phyloP scores from a whole-genome alignment of 805 yeast genomes.

The Tetrapisispora fleetii region DNA sequence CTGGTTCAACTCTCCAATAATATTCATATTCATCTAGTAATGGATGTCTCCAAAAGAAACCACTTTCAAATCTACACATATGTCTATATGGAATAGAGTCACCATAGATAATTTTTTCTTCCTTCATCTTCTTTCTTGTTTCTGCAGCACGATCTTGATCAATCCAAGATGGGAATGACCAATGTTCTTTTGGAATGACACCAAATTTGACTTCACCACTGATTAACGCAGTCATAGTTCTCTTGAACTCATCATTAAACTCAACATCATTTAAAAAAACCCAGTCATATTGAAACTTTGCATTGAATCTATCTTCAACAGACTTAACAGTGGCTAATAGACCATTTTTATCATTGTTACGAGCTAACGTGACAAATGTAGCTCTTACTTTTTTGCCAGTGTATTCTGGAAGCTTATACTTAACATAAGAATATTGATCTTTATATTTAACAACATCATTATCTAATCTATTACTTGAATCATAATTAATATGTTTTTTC shows the following conservation, averaged over 20 bases:
- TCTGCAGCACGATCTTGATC: constrained; percentile 62
- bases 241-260: constrained; percentile 62
- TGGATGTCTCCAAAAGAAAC: constrained; percentile 71
- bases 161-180: constrained; percentile 83
- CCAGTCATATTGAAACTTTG: constrained; percentile 77
- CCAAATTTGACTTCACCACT: constrained; percentile 70
- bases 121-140: constrained; percentile 41
- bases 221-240: constrained; percentile 40
- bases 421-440: background rate
- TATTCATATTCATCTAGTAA: constrained; percentile 61
- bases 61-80: constrained; percentile 86
- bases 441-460: background rate
- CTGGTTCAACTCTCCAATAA: constrained; percentile 94
- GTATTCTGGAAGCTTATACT: background rate
- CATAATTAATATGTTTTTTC: constrained; percentile 1
- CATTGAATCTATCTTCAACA: constrained; percentile 75
- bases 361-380: constrained; percentile 48
- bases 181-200: constrained; percentile 63
- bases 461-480: background rate
- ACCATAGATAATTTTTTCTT: constrained; percentile 58
- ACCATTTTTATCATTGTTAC: constrained; percentile 54
- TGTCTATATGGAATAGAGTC: constrained; percentile 67
- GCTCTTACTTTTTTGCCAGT: constrained; percentile 21
- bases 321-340: constrained; percentile 53
- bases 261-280: constrained; percentile 78